These are phyloP conservation scores for Clitoria ternatea DNA, from an alignment of 306 rosid species.

Conservation along the genomic window DNA sequence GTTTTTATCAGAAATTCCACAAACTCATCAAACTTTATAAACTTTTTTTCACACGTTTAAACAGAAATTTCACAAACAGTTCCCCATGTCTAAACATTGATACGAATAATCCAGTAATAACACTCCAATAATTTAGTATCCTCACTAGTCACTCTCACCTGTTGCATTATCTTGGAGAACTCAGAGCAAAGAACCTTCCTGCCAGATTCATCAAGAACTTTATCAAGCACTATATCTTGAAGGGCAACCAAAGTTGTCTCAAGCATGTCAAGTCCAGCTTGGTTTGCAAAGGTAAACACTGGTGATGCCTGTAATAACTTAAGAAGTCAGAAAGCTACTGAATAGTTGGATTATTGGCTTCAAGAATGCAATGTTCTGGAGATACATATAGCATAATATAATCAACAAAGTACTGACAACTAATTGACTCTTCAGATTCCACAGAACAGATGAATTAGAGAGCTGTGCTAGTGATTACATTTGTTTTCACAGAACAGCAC, in stretches of 20 bases:
- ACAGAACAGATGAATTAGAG: not conserved
- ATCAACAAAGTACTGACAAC: not conserved
- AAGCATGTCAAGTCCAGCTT: constrained; percentile 97
- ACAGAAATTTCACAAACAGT: too few species aligned
- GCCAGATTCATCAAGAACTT: constrained; percentile 85
- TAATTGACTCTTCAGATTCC: not conserved
- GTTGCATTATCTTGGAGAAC: constrained; percentile 94
- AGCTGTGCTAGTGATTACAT: constrained; percentile 34
- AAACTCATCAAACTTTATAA: too few species aligned
- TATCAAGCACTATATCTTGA: constrained; percentile 94
- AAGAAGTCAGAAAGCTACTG: not conserved
- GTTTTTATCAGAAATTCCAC: not conserved
- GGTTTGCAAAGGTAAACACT: constrained; percentile 89
- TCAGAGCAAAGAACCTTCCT: constrained; percentile 84
- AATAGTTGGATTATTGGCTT: not conserved
- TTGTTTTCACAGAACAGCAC: constrained; percentile 90
- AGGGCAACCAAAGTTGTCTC: constrained; percentile 95
- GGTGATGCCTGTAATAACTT: constrained; percentile 73
- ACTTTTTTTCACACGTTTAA: too few species aligned
- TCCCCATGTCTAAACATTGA: not conserved
- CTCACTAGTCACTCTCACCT: too few species aligned
- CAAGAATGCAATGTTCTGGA: not conserved
- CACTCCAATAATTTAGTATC: too few species aligned
- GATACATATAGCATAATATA: not conserved
- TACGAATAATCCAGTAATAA: not conserved